Evolutionary conservation across 2,329 filamentous ascomycete species (phyloP), one percentile per base, ranked within the genome.

Genomic region (Trichophyton benhamiae): DNA sequence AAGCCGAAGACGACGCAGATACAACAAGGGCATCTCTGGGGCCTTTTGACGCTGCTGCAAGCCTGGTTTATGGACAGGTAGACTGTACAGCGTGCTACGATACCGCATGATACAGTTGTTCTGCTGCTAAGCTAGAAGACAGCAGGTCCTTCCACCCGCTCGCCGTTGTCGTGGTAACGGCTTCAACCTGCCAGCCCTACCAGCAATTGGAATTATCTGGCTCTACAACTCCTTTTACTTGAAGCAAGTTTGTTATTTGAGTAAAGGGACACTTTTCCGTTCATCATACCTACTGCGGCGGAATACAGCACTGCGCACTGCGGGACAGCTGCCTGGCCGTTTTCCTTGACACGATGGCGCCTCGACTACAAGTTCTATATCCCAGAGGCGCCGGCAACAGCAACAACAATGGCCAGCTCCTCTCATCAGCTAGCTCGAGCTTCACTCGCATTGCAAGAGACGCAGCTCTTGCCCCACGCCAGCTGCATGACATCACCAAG

Each of bases 161-260:
- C 17, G 20, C 36, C 22, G 55, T 41, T 42, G 41, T 42, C 55
- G 33, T 58, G 55, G 36, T 58, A 58, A 42, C 55, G 53, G 53
- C 36, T 38, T 36, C 33, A 13, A 42, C 36, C 55, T 33, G n/a
- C 38, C 30, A 38, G 30, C 17, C 9, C 22, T 22, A 11, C 46
- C 46, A 22, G 46, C 11, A 13, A 4, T 25, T 27, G 46, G 25
- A 20, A 8, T 7, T 48, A 20, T n/a, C 15, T 44, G 22, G 25
- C 25, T 13, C 33, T 38, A 2, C 33, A 49, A 15, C 20, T 27
- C 9, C 0, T 48, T 20, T 25, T 8, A 46, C 42, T 48, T 25
- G 44, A 22, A 20, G 20, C 20, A 22, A 52, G 20, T 13, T 25
- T 9, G 46, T 15, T 25, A 25, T 30, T 15, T 52, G 46, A 22